Conservation (phyloP, 2,329 filamentous ascomycete species). For the Cladophialophora psammophila region DNA sequence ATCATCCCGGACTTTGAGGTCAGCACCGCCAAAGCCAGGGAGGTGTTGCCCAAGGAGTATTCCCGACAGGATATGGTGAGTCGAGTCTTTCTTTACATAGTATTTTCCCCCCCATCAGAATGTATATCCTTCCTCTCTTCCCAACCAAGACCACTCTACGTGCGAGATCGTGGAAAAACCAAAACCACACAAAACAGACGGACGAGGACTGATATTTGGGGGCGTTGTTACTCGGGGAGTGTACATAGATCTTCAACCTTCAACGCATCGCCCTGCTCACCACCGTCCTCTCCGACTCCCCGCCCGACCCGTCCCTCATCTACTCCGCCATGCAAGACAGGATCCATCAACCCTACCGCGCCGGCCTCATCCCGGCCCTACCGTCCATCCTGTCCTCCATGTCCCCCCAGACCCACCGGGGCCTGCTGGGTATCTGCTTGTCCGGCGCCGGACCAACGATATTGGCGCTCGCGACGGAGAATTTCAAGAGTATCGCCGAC, state of each 20-base stretch:
- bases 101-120: not conserved
- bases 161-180: not conserved
- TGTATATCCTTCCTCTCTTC: not conserved
- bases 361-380: slow-evolving; percentile 88
- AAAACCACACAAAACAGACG: not conserved
- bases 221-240: not conserved
- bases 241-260: slow-evolving; percentile 75
- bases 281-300: slow-evolving; percentile 85
- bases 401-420: slow-evolving; percentile 84
- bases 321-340: slow-evolving; percentile 99
- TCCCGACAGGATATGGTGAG: slow-evolving; percentile 80
- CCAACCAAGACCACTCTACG: not conserved
- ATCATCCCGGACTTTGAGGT: slow-evolving; percentile 97
- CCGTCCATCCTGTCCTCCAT: slow-evolving; percentile 90
- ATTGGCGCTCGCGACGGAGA: slow-evolving; percentile 85
- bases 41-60: slow-evolving; percentile 82
- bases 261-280: slow-evolving; percentile 92
- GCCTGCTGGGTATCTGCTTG: slow-evolving; percentile 90
- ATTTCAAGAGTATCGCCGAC: slow-evolving; percentile 86
- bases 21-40: slow-evolving; percentile 87
- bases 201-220: not conserved
- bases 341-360: slow-evolving; percentile 94
- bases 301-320: slow-evolving; percentile 91
- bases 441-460: slow-evolving; percentile 96
- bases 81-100: slow-evolving; percentile 36